Base-by-base conservation (phyloP, 805 yeast genomes). In the Cyberlindnera subsufficiens region DNA sequence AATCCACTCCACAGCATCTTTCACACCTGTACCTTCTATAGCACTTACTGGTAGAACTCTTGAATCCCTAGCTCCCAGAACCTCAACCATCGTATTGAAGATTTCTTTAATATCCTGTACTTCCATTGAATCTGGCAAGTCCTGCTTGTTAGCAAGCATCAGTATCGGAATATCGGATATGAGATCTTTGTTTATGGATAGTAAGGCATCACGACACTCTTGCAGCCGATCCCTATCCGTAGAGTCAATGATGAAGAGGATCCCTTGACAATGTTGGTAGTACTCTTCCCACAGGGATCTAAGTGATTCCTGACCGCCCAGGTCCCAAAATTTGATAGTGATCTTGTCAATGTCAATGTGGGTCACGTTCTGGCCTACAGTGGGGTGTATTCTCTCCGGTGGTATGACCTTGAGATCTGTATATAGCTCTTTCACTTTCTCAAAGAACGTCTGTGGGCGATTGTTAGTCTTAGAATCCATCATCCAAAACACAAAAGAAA, bases 111-210 rank as follows among this genome's bases (percentile, higher is more conserved):
- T 74, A 63, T 85, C 84, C 51, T 80, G 86, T 16, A 85, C 81
- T 58, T 84, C 91, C 63, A 85, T 64, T 45, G 80, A 75, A 38
- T 77, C 80, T 43, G 77, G 78, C 30, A 80, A 61, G 58, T 93
- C 98, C 66, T 90, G 96, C 61, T 93, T 93, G 62, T 93, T 91
- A 7, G 97, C 98, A 56, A 91, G 71, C 96, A 91, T 91, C 44
- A 91, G 69, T 9, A 91, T 79, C 1, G 98, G 99, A 15, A 89
- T 82, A 27, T 95, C 89, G 43, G 81, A 86, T 13, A 75, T 67
- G 5, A 43, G 37, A 16, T 70, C 69, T 45, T 81, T 86, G 58
- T 74, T 74, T 59, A 88, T 80, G 16, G 78, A 61, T 2, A 65
- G 52, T 15, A 70, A 63, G 42, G 89, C 67, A 2, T 82, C 80